Percentiles rank a stretch among this genome's conserved stretches.
Conservation (phyloP, 768 basidiomycete species). For the Strobilomyces echinocephalus region DNA sequence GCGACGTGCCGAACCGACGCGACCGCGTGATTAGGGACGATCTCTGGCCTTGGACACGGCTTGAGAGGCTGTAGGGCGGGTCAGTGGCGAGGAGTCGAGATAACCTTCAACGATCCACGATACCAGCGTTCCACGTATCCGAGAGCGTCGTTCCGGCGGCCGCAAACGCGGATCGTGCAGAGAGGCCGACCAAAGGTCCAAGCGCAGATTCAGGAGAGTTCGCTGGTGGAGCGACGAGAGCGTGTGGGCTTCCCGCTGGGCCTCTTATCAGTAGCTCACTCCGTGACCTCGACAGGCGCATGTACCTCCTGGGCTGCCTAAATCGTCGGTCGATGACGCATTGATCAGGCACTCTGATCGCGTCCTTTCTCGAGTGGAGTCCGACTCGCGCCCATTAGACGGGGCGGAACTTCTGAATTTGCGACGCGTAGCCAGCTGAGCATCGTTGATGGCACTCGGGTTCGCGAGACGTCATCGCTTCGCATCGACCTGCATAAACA, state of each 20-base stretch:
- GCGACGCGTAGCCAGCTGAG: not conserved
- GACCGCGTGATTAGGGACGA: not conserved
- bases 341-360: too few relatives aligned
- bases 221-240: too few relatives aligned
- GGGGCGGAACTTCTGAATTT: not conserved
- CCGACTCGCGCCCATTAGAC: not conserved
- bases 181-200: not conserved
- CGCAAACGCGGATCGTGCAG: not conserved
- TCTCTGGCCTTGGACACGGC: not conserved
- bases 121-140: not conserved
- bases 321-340: not conserved
- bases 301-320: not conserved
- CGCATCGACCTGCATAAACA: not conserved
- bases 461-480: not conserved
- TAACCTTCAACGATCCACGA: not conserved
- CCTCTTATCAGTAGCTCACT: conserved; percentile 4
- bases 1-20: not conserved
- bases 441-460: conserved; percentile 1
- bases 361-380: too few relatives aligned
- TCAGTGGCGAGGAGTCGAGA: not conserved
- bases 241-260: too few relatives aligned
- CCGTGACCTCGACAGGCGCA: not conserved
- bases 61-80: not conserved
- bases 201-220: too few relatives aligned
- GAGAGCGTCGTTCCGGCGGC: not conserved